These are phyloP conservation scores for Bipolaris sorokiniana DNA, from an alignment of 2,329 filamentous ascomycete genomes.

Conservation along the genomic window DNA sequence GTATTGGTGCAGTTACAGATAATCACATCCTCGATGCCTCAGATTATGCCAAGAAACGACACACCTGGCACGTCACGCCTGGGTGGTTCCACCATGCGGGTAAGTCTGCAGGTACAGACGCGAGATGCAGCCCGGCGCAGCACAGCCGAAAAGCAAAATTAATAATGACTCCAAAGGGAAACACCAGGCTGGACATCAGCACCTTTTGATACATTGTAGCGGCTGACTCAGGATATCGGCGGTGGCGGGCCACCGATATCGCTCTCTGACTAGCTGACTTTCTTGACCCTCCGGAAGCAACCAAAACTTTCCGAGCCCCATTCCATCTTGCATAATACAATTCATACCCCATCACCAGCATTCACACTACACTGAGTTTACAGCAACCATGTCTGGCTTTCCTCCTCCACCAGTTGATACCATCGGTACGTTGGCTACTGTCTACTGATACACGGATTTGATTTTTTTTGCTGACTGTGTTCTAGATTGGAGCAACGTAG, in stretches of 20 bases:
- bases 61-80: constrained; percentile 12
- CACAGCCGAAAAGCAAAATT: neutral
- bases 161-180: constrained; percentile 2
- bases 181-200: constrained; percentile 14
- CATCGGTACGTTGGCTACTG: constrained; percentile 61
- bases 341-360: constrained; percentile 12
- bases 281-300: constrained; percentile 24
- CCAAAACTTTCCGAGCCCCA: constrained; percentile 17
- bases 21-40: constrained; percentile 17
- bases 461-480: constrained; percentile 16
- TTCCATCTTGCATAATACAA: constrained; percentile 13
- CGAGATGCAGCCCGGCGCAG: neutral
- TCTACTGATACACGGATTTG: neutral
- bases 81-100: constrained; percentile 14
- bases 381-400: constrained; percentile 43
- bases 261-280: constrained; percentile 27
- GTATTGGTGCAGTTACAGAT: constrained; percentile 4
- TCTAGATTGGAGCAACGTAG: constrained; percentile 87
- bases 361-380: neutral
- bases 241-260: constrained; percentile 42
- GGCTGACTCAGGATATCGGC: constrained; percentile 36
- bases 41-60: constrained; percentile 22
- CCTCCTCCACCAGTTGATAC: constrained; percentile 79
- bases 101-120: constrained; percentile 16
- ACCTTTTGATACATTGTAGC: constrained; percentile 28